Evolutionary conservation across 371 early-diverging fungal species (phyloP).

Genomic region (Haplosporangium sp.): DNA sequence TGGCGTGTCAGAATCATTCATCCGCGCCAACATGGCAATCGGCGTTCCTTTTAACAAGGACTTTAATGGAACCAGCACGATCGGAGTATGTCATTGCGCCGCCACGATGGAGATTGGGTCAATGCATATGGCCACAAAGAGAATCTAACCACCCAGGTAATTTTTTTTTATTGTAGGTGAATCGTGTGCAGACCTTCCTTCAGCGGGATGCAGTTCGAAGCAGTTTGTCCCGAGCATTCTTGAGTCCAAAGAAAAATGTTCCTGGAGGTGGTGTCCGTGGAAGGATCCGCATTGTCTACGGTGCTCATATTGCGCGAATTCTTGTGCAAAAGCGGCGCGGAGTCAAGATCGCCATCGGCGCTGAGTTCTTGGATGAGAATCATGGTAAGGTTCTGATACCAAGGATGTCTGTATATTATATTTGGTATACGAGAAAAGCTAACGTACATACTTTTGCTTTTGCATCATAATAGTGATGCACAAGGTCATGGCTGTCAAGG

Average conservation of each 20-base stretch:
- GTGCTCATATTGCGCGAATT: conserved; percentile 37
- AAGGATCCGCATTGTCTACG: conserved; percentile 36
- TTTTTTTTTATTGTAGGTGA: no score
- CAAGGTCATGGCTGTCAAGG: conserved; percentile 35
- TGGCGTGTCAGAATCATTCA: conserved; percentile 18
- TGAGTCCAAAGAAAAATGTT: conserved; percentile 18
- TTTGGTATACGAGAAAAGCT: no score
- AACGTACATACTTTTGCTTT: background rate
- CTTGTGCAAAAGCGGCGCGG: conserved; percentile 32
- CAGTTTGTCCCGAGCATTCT: conserved; percentile 38
- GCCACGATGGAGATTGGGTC: no score
- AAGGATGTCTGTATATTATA: no score
- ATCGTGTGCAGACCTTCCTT: conserved; percentile 36
- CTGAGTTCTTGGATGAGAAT: conserved; percentile 44
- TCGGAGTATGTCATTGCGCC: conserved; percentile 13
- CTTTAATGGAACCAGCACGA: conserved; percentile 34
- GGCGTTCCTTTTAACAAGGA: conserved; percentile 49
- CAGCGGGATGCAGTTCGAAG: conserved; percentile 47
- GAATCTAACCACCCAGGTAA: no score
- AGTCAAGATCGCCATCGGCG: conserved; percentile 39
- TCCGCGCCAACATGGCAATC: conserved; percentile 28
- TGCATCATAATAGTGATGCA: conserved; percentile 21
- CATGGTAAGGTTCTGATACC: conserved; percentile 13
- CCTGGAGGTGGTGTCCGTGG: conserved; percentile 24
- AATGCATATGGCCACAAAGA: no score